These are phyloP conservation scores for Anthracocystis setariae DNA, from an alignment of 1,284 basidiomycete genomes.

Conservation along the genomic window DNA sequence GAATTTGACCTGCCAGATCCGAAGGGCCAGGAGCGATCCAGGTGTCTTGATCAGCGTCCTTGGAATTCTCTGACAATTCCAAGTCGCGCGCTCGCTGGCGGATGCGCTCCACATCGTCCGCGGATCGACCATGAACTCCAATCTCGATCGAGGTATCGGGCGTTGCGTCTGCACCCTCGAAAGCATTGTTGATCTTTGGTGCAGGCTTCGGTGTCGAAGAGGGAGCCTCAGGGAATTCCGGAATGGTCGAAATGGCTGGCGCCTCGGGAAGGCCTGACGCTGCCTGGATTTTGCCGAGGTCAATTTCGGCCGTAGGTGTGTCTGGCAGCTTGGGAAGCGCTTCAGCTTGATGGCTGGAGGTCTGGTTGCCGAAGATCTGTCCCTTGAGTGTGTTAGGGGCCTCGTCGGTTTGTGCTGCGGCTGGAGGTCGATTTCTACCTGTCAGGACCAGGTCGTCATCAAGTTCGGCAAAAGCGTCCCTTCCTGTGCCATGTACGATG, in stretches of 20 bases:
- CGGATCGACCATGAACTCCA: conserved; percentile 48
- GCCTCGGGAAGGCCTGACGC: conserved; percentile 13
- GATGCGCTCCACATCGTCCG: conserved; percentile 44
- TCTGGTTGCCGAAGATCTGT: conserved; percentile 3
- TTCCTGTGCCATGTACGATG: conserved; percentile 32
- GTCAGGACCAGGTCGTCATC: conserved; percentile 51
- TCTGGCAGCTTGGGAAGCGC: conserved; percentile 40
- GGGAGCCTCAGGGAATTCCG: conserved; percentile 50
- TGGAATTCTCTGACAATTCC: conserved; percentile 25
- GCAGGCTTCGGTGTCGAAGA: conserved; percentile 31
- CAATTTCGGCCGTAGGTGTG: conserved; percentile 44
- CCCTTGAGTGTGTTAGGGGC: conserved; percentile 9
- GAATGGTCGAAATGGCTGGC: conserved; percentile 21
- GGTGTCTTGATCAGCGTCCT: conserved; percentile 19
- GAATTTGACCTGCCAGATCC: conserved; percentile 33
- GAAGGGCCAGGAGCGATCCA: conserved; percentile 32
- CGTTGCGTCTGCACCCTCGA: conserved; percentile 19
- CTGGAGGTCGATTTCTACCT: conserved; percentile 33
- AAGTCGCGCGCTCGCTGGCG: conserved; percentile 36
- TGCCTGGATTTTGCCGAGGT: conserved; percentile 32
- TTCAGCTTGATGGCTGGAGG: conserved; percentile 7
- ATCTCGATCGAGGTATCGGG: conserved; percentile 54
- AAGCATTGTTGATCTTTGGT: conserved; percentile 19
- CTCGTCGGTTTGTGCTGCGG: conserved; percentile 2
- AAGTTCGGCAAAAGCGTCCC: conserved; percentile 59